phyloP scores from a whole-genome alignment of 2,329 filamentous ascomycete species.

The Pseudogymnoascus sp. region DNA sequence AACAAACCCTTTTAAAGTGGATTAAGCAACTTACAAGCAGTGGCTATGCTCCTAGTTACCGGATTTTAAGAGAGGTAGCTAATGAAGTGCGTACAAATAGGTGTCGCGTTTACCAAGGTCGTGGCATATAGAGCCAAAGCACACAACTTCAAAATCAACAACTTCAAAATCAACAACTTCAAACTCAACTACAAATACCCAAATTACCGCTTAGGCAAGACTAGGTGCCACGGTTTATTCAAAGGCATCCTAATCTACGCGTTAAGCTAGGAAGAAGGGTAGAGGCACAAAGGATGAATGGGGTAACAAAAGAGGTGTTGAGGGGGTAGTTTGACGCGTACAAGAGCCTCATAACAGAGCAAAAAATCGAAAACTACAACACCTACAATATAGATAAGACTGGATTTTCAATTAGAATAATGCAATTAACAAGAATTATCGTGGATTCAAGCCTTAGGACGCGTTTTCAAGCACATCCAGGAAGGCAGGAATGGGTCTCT shows the following conservation, averaged over 20 bases:
- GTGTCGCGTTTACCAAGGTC: not conserved
- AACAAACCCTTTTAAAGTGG: not conserved
- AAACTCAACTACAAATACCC: no score
- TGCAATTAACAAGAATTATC: not conserved
- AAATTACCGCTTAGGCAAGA: not conserved
- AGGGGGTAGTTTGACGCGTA: no score
- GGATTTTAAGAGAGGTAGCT: not conserved
- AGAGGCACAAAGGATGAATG: not conserved
- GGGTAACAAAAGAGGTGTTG: no score
- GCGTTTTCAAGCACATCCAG: slow-evolving; percentile 1
- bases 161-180: no score
- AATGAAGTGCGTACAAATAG: not conserved
- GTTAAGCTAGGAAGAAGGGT: not conserved
- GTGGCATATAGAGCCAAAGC: no score
- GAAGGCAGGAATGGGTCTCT: not conserved
- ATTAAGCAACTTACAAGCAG: no score
- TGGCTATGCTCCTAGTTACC: no score
- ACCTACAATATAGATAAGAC: not conserved
- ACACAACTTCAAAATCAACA: not conserved
- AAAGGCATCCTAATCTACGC: not conserved
- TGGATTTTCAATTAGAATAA: slow-evolving; percentile 1
- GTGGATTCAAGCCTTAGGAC: not conserved
- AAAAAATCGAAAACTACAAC: no score
- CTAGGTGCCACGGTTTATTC: not conserved
- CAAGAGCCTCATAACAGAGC: no score